Evolutionary conservation across 176 grass and related monocot genomes (phyloP), one percentile per base, ranked within the genome.

Genomic region (Neostapfia colusana): DNA sequence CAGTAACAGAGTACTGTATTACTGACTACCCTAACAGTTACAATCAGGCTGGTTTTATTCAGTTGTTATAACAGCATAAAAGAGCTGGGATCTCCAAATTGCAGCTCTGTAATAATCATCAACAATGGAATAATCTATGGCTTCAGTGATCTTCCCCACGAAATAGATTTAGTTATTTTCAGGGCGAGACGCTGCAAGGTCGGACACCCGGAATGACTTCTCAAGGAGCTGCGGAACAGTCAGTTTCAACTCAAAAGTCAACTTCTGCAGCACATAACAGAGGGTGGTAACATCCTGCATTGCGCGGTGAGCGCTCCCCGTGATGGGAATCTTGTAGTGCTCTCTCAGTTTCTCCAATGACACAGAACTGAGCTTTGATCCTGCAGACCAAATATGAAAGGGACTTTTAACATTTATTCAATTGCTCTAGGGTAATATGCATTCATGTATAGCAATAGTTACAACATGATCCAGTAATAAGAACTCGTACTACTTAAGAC

Each of bases 261-360:
- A 51, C 83, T 86, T 93, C 88, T 90, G 88, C 60, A 93, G 82
- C 20, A 90, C 88, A 62, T 88, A 83, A 61, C 85, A 85, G 16
- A 93, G 66, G n/a, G 82, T 85, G 9, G 60, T 90, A 12, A 93
- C 91, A 77, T 93, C 91, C 67, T 63, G 82, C 88, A 90, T 93
- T 51, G 91, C 91, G 48, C 88, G 80, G 49, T 90, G 91, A 8
- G 82, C 91, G 8, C 82, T 80, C 48, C 91, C 85, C 1, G 28
- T 35, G 31, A 90, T 65, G 42, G 67, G 85, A 60, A 93, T 93
- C 1, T 78, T 49, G 46, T 93, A 93, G 46, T 41, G 82, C 43
- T 78, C 88, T 48, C 85, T 87, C 72, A 93, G 79, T 1, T 57
- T 74, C 6, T 42, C 40, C 83, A 93, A 49, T 21, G 82, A 80